Conservation (phyloP, 352 stramenopile species). For the Phytophthora tubulina region DNA sequence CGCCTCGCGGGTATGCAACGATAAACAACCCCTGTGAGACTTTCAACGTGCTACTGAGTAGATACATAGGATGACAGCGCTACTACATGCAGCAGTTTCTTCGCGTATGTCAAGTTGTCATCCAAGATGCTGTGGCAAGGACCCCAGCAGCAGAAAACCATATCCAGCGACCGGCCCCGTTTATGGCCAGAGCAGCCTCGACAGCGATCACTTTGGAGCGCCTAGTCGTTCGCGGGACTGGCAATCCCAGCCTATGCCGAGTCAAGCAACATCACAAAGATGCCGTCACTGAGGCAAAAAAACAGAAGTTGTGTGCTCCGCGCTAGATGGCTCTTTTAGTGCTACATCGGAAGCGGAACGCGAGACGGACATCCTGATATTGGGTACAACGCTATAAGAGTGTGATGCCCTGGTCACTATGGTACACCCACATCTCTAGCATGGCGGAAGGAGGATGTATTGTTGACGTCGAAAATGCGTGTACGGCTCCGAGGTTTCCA, state of each 20-base stretch:
- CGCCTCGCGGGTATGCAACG: conserved; percentile 1
- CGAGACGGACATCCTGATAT: neutral
- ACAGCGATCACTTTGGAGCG: neutral
- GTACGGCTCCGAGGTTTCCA: conserved; percentile 2
- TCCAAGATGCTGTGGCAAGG: conserved; percentile 2
- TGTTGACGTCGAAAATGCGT: neutral
- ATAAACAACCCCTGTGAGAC: conserved; percentile 23
- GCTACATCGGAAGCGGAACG: neutral
- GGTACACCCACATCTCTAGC: neutral
- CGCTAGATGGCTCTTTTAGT: neutral
- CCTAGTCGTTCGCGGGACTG: neutral
- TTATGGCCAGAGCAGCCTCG: neutral
- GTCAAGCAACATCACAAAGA: neutral
- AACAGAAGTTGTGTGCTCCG: neutral
- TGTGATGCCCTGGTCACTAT: conserved; percentile 1
- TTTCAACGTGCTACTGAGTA: conserved; percentile 20
- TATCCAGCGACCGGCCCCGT: neutral
- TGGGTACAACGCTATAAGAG: conserved; percentile 8
- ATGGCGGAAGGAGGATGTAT: conserved; percentile 9
- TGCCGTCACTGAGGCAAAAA: neutral
- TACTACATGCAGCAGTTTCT: conserved; percentile 23
- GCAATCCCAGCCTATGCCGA: neutral
- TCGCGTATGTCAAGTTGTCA: neutral
- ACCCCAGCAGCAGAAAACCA: neutral
- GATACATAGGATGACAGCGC: conserved; percentile 11